Base-by-base conservation (phyloP, 345 rosid genomes). In the Turnera subulata region DNA sequence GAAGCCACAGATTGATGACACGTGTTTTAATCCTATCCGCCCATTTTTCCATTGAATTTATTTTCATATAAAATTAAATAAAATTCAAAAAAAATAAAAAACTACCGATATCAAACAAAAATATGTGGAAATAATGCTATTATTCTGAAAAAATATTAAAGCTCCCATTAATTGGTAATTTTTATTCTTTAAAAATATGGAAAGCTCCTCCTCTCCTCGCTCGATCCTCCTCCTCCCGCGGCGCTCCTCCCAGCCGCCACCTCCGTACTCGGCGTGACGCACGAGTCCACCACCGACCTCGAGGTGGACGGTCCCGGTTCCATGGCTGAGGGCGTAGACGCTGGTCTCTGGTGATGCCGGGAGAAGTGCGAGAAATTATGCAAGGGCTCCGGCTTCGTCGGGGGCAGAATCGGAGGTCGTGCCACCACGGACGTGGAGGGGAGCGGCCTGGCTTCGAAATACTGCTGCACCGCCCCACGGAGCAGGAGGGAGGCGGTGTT, bases 351-450 rank as follows among this genome's bases (percentile, higher is more conserved):
- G 8, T 21, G 76, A 43, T 70, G 75, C 74, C 85, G 78, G 38
- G 89, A 76, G 63, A 82, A 80, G 61, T 73, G 73, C 42, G 72
- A 66, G 72, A 88, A 88, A 68, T 84, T 88, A 63, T 81, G 80
- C 21, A 80, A 20, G 15, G 19, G 29, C 54, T 69, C 82, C 47
- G 66, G 33, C 59, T 60, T 76, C 46, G 72, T 74, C 14, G 66
- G 48, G 12, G 76, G 82, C 20, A 80, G 81, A 42, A 78, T 64
- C 44, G 87, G 82, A 4, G 85, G 82, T 63, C 75, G 56, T 19
- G 72, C 69, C 3, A 75, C 47, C 2, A 70, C 66, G 66, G 18
- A 1, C 53, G 16, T n/a, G 15, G n/a, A 12, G 6, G 24, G 49
- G 4, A 20, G 69, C 20, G 50, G 61, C n/a, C 61, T 56, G 4